Evolutionary conservation across 495 filamentous ascomycete genomes (phyloP).

Genomic region (Talaromyces thailandensis): DNA sequence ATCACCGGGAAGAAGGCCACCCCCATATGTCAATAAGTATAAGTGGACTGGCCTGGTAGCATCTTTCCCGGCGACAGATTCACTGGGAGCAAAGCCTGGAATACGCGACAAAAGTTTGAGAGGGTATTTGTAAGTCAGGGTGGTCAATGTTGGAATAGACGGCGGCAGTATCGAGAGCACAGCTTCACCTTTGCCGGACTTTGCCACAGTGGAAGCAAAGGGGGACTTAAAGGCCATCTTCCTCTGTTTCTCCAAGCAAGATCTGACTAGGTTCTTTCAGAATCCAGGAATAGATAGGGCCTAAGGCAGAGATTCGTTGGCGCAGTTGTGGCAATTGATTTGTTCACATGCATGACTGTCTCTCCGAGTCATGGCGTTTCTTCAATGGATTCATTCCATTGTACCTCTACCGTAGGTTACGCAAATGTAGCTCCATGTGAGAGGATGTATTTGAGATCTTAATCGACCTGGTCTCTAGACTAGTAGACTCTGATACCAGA

Average conservation of each 20-base stretch:
- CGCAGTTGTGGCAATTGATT: not conserved
- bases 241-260: not conserved
- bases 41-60: slow-evolving; percentile 44
- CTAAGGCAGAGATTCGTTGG: not conserved
- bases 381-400: not conserved
- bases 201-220: slow-evolving; percentile 62
- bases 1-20: slow-evolving; percentile 84
- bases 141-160: slow-evolving; percentile 58
- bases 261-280: not conserved
- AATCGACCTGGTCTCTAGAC: not conserved
- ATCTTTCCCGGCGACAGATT: slow-evolving; percentile 18
- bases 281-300: not conserved
- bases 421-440: not conserved
- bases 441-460: not conserved
- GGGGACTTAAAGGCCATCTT: slow-evolving; percentile 39
- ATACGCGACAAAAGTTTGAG: slow-evolving; percentile 76
- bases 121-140: slow-evolving; percentile 82
- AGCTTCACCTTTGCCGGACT: slow-evolving; percentile 70
- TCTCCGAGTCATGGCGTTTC: not conserved
- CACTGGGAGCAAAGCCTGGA: slow-evolving; percentile 34
- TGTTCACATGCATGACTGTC: not conserved
- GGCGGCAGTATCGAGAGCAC: slow-evolving; percentile 65
- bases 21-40: slow-evolving; percentile 91
- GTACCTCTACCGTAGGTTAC: not conserved
- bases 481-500: not conserved